A percentile compares a stretch with the other conserved stretches of the same genome.
phyloP scores from a whole-genome alignment of 257 asterid genomes.

The Nicotiana tabacum region DNA sequence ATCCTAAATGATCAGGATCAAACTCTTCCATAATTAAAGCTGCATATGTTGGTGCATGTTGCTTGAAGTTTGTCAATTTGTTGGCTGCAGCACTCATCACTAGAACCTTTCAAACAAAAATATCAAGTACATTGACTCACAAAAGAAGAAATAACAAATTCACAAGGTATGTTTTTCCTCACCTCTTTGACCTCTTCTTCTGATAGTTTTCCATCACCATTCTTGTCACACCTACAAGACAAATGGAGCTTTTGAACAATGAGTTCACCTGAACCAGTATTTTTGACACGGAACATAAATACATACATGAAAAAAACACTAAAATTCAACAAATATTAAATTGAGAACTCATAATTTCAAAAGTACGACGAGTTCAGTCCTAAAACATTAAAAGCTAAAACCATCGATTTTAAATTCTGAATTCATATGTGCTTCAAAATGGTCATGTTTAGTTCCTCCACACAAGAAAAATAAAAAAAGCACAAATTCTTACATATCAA shows the following conservation, averaged over 20 bases:
- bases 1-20: conserved; percentile 87
- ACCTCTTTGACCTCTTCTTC: conserved; percentile 96
- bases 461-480: background rate
- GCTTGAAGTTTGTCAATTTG: conserved; percentile 70
- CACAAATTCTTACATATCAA: conserved; percentile 64
- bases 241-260: background rate
- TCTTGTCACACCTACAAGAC: conserved; percentile 81
- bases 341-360: background rate
- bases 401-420: background rate
- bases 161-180: conserved; percentile 11
- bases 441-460: background rate
- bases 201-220: conserved; percentile 88
- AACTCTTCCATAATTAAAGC: conserved; percentile 90
- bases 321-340: too few relatives aligned
- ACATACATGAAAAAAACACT: too few relatives aligned
- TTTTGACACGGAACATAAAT: too few relatives aligned
- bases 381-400: background rate
- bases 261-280: background rate
- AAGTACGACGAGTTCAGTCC: background rate
- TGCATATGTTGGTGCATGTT: conserved; percentile 62
- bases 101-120: conserved; percentile 58
- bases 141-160: background rate
- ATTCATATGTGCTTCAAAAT: background rate
- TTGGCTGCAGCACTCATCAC: conserved; percentile 92
- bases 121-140: background rate